Conservation (phyloP, 352 stramenopile genomes). For the Phytophthora brassicae region DNA sequence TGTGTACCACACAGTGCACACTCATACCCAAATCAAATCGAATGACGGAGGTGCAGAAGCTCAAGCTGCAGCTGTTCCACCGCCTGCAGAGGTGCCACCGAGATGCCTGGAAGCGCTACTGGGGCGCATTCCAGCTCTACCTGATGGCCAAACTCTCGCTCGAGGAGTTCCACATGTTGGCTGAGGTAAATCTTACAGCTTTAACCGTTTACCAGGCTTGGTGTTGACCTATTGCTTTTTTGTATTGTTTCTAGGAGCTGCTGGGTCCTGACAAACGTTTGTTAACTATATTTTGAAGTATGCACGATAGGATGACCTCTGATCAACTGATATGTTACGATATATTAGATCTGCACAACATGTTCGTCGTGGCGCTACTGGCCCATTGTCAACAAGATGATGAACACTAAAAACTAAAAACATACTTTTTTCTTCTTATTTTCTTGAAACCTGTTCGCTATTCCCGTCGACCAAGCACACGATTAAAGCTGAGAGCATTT, state of each 20-base stretch:
- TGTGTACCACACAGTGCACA: too few species aligned
- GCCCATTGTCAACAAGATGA: too few species aligned
- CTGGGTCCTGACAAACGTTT: conserved; percentile 52
- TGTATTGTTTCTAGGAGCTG: too few species aligned
- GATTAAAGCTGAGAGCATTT: too few species aligned
- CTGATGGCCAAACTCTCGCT: conserved; percentile 51
- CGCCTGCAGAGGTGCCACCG: conserved; percentile 49
- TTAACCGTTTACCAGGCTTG: too few species aligned
- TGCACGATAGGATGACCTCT: not conserved
- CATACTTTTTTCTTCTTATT: too few species aligned
- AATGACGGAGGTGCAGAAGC: conserved; percentile 54
- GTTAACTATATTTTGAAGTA: not conserved
- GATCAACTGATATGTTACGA: not conserved
- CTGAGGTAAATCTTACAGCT: too few species aligned
- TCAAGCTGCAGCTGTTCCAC: conserved; percentile 71
- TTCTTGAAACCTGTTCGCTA: too few species aligned
- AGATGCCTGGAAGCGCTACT: conserved; percentile 61
- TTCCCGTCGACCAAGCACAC: too few species aligned
- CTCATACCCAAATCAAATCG: too few species aligned
- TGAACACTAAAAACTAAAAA: too few species aligned
- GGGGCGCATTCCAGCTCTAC: conserved; percentile 60
- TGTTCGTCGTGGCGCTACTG: conserved; percentile 58
- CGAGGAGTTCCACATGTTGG: conserved; percentile 56
- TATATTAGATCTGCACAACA: conserved; percentile 57
- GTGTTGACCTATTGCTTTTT: too few species aligned